These are phyloP conservation scores for Apostasia shenzhenica DNA, from an alignment of 106 monocot genomes.

Conservation along the genomic window DNA sequence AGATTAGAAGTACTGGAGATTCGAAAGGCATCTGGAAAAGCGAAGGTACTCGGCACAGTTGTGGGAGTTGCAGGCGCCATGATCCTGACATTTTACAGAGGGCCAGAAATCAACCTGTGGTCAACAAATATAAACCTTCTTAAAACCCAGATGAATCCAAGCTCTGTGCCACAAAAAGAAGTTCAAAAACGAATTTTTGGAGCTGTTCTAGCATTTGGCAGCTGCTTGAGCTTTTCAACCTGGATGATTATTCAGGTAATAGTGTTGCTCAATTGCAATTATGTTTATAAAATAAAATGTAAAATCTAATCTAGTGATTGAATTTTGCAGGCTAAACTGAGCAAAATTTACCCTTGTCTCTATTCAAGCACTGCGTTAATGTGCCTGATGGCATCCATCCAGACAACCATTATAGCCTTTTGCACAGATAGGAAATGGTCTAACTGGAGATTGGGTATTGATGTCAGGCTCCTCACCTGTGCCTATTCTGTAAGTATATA, in stretches of 20 bases:
- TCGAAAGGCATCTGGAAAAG: constrained; percentile 9
- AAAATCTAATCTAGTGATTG: background rate
- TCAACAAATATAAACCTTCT: constrained; percentile 10
- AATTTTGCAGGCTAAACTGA: constrained; percentile 27
- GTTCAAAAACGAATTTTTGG: constrained; percentile 12
- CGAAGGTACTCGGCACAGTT: constrained; percentile 25
- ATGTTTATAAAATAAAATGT: background rate
- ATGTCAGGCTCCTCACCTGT: constrained; percentile 24
- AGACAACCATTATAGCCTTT: constrained; percentile 8
- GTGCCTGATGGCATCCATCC: constrained; percentile 22
- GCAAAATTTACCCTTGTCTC: constrained; percentile 22
- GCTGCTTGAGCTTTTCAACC: constrained; percentile 21
- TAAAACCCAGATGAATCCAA: background rate
- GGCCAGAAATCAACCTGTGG: constrained; percentile 19
- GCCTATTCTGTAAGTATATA: constrained; percentile 17
- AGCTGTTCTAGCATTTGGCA: constrained; percentile 13
- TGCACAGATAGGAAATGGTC: constrained; percentile 7
- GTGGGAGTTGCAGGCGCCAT: constrained; percentile 30
- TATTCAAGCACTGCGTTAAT: constrained; percentile 27
- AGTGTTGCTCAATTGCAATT: background rate
- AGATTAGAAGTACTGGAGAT: constrained; percentile 16
- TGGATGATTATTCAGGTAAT: constrained; percentile 44
- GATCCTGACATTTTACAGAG: constrained; percentile 44
- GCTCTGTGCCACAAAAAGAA: background rate
- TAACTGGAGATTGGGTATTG: constrained; percentile 23